Evolutionary conservation across 1,284 basidiomycete species (phyloP).

Genomic region (Exobasidium rhododendri): DNA sequence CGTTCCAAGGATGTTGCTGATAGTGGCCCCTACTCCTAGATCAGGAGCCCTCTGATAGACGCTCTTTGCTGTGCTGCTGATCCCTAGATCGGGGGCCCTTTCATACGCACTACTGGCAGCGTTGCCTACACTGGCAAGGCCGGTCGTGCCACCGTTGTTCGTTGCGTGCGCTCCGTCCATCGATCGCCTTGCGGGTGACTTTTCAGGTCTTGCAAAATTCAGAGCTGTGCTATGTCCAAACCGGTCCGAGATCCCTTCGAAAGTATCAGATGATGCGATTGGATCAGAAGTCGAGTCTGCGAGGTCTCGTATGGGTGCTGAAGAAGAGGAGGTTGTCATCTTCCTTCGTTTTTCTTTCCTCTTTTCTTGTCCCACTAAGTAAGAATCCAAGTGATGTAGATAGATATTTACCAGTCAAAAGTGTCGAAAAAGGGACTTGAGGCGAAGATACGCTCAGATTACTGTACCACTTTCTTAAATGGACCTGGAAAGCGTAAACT

Average conservation of each 20-base stretch:
- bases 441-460: too few relatives aligned
- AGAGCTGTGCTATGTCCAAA: background rate
- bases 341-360: too few relatives aligned
- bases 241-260: background rate
- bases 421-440: too few relatives aligned
- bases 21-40: background rate
- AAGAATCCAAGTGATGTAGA: too few relatives aligned
- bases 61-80: slow-evolving; percentile 1
- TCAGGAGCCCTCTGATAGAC: slow-evolving; percentile 6
- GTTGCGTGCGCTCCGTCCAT: background rate
- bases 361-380: too few relatives aligned
- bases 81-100: slow-evolving; percentile 15
- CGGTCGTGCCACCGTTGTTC: too few relatives aligned
- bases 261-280: background rate
- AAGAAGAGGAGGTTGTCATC: background rate
- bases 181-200: background rate
- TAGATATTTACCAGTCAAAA: too few relatives aligned
- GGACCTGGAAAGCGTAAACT: too few relatives aligned
- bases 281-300: background rate
- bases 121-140: background rate
- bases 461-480: too few relatives aligned
- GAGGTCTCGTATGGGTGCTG: slow-evolving; percentile 9
- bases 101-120: slow-evolving; percentile 8
- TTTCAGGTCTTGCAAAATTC: background rate
- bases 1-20: background rate